Evolutionary conservation across 192 early-diverging fungal genomes (phyloP), one percentile per base, ranked within the genome.

Genomic region (Allomyces javanicus): DNA sequence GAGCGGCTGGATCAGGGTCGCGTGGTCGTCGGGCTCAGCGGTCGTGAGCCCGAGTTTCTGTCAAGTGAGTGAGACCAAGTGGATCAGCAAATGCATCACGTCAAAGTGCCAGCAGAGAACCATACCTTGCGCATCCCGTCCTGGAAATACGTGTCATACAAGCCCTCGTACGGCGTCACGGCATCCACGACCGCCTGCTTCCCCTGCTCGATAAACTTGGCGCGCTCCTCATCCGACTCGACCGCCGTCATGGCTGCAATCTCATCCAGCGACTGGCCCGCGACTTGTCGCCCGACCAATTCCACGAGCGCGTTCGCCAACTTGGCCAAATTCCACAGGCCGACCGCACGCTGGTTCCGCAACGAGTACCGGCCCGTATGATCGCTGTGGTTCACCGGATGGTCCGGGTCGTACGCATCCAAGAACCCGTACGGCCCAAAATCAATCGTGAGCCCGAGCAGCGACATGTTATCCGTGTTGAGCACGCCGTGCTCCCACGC

Each of bases 391-490:
- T 93, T 91, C 73, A 88, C 89, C 24, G 89, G 79, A 68, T 84
- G 88, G 24, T 64, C 68, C 6, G 91, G 89, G 61, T 95, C 87
- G 70, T 91, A 89, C 1, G 73, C 79, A 65, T 96, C 91, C 66
- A 96, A 67, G 65, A 96, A 92, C 55, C 81, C 84, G 68, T 77
- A 93, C 10, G 93, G 90, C 0, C 93, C 93, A 68, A 88, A 92
- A 69, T 96, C 91, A 27, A 93, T 78, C 1, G 93, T 92, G 10
- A 90, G 67, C 9, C 90, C 89, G 24, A 90, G 68, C 1, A 92
- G 70, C 3, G 88, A 90, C 85, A 92, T 88, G 67, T 94, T 94
- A 72, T 94, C 91, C 0, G 91, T 93, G 73, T 93, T 93, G 87
- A 93, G 87, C 2, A 93, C 91, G 33, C 89, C 86, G 65, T 91